phyloP scores from a whole-genome alignment of 169 alveolate species.

The Eimeria sp. region DNA sequence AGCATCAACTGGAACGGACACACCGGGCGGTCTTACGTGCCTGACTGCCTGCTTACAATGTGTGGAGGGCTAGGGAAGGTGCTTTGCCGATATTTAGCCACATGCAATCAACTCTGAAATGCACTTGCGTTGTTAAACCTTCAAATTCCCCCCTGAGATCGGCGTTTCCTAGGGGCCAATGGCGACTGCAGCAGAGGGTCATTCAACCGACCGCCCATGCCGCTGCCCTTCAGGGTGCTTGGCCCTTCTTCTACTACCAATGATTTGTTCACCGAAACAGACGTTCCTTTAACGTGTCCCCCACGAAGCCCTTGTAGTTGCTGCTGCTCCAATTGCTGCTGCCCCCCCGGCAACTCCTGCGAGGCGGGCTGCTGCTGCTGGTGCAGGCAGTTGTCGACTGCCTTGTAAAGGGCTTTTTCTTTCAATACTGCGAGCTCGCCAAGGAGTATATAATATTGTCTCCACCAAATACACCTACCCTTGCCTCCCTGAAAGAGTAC shows the following conservation, averaged over 20 bases:
- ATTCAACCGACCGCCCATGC: background rate
- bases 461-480: constrained; percentile 53
- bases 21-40: background rate
- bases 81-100: background rate
- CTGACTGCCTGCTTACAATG: background rate
- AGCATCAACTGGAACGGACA: background rate
- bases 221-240: background rate
- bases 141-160: constrained; percentile 46
- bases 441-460: constrained; percentile 22
- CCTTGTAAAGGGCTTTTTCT: constrained; percentile 44
- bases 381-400: constrained; percentile 39
- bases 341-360: constrained; percentile 4
- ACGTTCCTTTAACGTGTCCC: background rate
- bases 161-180: constrained; percentile 58
- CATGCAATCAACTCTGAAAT: background rate
- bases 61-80: background rate
- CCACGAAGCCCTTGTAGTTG: background rate
- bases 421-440: constrained; percentile 56
- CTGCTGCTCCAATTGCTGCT: constrained; percentile 24
- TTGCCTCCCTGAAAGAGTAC: constrained; percentile 27
- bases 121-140: background rate
- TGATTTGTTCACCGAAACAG: background rate
- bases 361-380: constrained; percentile 33
- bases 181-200: constrained; percentile 56
- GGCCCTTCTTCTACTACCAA: background rate